phyloP scores from a whole-genome alignment of 2,329 filamentous ascomycete genomes.

The Pleurostoma richardsiae region DNA sequence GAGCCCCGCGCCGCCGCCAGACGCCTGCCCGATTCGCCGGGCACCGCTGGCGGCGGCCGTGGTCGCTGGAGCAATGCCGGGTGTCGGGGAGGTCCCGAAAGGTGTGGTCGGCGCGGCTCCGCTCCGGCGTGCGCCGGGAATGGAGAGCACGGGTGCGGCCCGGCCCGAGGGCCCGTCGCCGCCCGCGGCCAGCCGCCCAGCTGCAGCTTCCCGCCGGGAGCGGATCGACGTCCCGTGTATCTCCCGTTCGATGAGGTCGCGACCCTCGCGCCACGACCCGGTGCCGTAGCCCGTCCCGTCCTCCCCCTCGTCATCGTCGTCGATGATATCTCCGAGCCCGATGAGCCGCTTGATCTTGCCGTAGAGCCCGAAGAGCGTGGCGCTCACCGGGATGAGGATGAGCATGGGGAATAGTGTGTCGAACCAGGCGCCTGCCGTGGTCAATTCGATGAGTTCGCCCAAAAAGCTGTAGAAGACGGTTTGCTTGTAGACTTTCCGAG shows the following conservation, averaged over 20 bases:
- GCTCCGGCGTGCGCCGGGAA: slow-evolving; percentile 34
- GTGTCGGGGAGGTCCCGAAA: slow-evolving; percentile 32
- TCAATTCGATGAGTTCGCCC: slow-evolving; percentile 77
- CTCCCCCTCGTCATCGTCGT: slow-evolving; percentile 66
- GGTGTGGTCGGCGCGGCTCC: slow-evolving; percentile 34
- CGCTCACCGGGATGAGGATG: slow-evolving; percentile 77
- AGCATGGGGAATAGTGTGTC: slow-evolving; percentile 86
- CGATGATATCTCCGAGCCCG: slow-evolving; percentile 75
- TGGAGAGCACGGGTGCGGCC: slow-evolving; percentile 40
- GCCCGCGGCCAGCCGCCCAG: slow-evolving; percentile 27
- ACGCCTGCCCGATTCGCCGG: slow-evolving; percentile 23
- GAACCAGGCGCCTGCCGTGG: slow-evolving; percentile 76
- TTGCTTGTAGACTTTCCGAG: slow-evolving; percentile 62
- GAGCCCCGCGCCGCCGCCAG: slow-evolving; percentile 32
- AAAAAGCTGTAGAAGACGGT: slow-evolving; percentile 88
- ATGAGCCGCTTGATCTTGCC: slow-evolving; percentile 70
- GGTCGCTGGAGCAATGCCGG: slow-evolving; percentile 5
- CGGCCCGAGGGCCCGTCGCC: slow-evolving; percentile 21
- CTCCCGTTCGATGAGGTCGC: slow-evolving; percentile 85
- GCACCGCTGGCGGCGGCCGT: slow-evolving; percentile 16
- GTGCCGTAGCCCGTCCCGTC: slow-evolving; percentile 63
- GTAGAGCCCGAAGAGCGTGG: slow-evolving; percentile 86
- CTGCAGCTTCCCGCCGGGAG: slow-evolving; percentile 36
- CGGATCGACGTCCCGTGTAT: slow-evolving; percentile 58
- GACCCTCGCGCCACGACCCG: slow-evolving; percentile 86